Base-by-base conservation (phyloP, 2,329 filamentous ascomycete genomes). In the Diaporthe vaccinii region DNA sequence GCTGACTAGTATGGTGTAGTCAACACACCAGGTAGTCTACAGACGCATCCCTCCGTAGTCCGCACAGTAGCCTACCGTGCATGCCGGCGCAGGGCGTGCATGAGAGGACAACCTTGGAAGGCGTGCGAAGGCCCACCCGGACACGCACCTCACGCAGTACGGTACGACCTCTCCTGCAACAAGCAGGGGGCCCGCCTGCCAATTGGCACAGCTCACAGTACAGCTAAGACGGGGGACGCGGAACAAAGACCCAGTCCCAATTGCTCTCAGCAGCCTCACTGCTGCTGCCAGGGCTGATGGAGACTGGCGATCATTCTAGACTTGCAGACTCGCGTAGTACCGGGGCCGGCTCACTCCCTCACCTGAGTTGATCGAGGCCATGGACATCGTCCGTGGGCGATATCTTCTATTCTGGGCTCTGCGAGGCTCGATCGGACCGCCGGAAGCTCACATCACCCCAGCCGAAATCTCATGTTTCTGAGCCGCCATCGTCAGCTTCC, bases 391-490 rank as follows among this genome's bases (percentile, higher is more conserved):
- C 73, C 65, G 73, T 74, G 49, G 51, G 6, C 8, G 36, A 44
- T n/a, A 25, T 51, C 17, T 55, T 22, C 41, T 20, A 34, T 57
- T 20, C 22, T 20, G 46, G 44, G 55, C 31, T 61, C 39, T 22
- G 25, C 31, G 46, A 51, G 41, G 69, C 55, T 28, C 39, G 55
- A 25, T 14, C 41, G 69, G 53, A 28, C 25, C 53, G 55, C 25
- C 61, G 25, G 68, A 34, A 41, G 34, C 59, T 61, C 39, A 46
- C 59, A 51, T 53, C 61, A 69, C 67, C 62, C 62, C 57, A 74
- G 67, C 41, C 28, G 58, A 39, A 39, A 75, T 76, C 75, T 76
- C 73, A 59, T 76, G 73, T 74, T 76, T 76, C 41, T 53, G 67
- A 72, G 55, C 17, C 68, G 61, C 61, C 75, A 70, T 74, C 65